Conservation (phyloP, 768 basidiomycete species). For the Tylopilus felleus region DNA sequence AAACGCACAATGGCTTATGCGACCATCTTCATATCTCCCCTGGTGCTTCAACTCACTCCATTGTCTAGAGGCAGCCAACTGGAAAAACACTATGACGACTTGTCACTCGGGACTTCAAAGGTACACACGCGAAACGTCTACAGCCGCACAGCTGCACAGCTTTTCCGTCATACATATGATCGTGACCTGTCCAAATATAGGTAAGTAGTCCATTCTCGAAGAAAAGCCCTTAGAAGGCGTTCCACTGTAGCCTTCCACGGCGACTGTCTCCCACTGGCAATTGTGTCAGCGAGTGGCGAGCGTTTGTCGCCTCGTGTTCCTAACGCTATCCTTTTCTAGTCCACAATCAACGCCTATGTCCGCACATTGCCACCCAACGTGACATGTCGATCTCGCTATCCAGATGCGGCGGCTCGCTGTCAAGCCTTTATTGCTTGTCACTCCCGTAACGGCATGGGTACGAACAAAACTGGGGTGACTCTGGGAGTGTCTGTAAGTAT, state of each 20-base stretch:
- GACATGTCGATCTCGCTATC: constrained; percentile 22
- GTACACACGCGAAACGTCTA: constrained; percentile 8
- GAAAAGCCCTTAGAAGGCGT: neutral
- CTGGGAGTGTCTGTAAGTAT: neutral
- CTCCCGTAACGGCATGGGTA: constrained; percentile 14
- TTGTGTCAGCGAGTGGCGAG: constrained; percentile 8
- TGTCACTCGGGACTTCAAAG: neutral
- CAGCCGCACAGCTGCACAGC: constrained; percentile 10
- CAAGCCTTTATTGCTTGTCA: constrained; percentile 3
- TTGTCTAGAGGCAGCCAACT: neutral
- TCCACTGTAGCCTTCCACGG: constrained; percentile 1
- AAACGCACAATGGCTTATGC: too few species aligned
- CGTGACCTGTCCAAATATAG: constrained; percentile 10
- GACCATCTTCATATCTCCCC: too few species aligned
- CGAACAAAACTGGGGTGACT: constrained; percentile 9
- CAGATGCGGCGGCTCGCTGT: neutral
- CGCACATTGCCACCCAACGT: constrained; percentile 15
- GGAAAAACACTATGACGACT: constrained; percentile 1
- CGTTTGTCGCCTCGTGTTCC: constrained; percentile 16
- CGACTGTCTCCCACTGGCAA: constrained; percentile 3
- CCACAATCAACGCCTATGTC: constrained; percentile 19
- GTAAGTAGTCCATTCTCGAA: constrained; percentile 6
- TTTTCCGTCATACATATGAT: neutral
- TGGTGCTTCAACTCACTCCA: neutral
- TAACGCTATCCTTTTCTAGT: constrained; percentile 8